Base-by-base conservation (phyloP, 1,139 yeast genomes). In the Yamadazyma spencermartinsiae region DNA sequence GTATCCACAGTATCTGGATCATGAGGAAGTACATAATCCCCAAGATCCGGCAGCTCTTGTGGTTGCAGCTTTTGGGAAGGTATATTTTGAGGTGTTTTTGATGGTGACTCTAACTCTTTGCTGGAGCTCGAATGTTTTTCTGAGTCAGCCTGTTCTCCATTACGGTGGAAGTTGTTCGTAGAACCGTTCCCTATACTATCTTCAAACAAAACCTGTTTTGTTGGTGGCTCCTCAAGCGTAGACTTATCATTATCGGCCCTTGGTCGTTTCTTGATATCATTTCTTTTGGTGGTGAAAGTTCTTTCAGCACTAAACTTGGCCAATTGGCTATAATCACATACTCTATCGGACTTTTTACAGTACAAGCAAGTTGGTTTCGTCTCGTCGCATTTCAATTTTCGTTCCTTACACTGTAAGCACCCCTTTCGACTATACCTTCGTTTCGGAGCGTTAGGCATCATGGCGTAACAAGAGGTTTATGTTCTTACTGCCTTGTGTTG, bases 371-470 rank as follows among this genome's bases (percentile, higher is more conserved):
- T 24, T 3, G 54, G 54, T 39, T 44, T 44, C 2, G 36, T 35
- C 39, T 50, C 54, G 30, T 50, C 54, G 40, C 54, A 50, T 40
- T 50, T 50, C 23, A 49, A 48, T 33, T 50, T 50, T 24, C 52
- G 23, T 20, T 37, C 38, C 37, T 50, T 50, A 32, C 54, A 50
- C 30, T 46, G 49, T 4, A 43, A 14, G 37, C 54, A 50, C 2
- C 54, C 54, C 13, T 43, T 44, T 18, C 54, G 37, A 23, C 51
- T 46, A 30, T 50, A 50, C 34, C 45, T 42, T 30, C 54, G 31
- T 35, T 50, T 50, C 23, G 15, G 31, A 4, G 12, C 9, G 13
- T 35, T 27, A 12, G 36, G 26, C 13, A 23, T 31, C 39, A 27
- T 31, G 11, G 27, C n/a, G n/a, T n/a, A n/a, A n/a, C n/a, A n/a